A percentile compares a stretch with the other conserved stretches of the same genome.
These are phyloP conservation scores for Stenogyne calaminthoides DNA, from an alignment of 305 asterid genomes.

Conservation along the genomic window DNA sequence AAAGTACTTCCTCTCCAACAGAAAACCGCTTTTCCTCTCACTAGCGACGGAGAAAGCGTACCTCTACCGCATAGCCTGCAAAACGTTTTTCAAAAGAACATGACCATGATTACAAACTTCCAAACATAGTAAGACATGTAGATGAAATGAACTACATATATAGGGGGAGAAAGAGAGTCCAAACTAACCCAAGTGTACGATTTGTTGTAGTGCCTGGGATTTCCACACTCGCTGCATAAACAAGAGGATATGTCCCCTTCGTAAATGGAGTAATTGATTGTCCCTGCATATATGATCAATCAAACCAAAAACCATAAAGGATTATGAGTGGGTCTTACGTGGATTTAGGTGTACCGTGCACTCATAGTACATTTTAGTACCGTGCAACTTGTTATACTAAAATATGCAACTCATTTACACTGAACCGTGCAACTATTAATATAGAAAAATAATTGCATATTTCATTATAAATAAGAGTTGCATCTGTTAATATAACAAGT, in stretches of 20 bases:
- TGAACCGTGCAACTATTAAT: too few relatives aligned
- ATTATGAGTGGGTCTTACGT: too few relatives aligned
- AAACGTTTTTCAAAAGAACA: not conserved
- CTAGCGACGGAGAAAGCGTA: conserved; percentile 45
- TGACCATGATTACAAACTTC: not conserved
- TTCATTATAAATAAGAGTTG: too few relatives aligned
- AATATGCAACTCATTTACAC: too few relatives aligned
- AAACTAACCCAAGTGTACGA: conserved; percentile 30
- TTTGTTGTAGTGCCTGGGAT: conserved; percentile 37
- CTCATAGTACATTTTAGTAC: too few relatives aligned
- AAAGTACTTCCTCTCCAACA: conserved; percentile 26
- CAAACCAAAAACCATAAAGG: not conserved
- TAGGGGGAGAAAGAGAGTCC: not conserved
- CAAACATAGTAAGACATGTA: not conserved
- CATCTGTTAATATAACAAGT: too few relatives aligned
- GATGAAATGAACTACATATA: not conserved
- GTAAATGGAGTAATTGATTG: conserved; percentile 41
- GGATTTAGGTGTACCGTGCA: too few relatives aligned
- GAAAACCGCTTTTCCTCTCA: conserved; percentile 46
- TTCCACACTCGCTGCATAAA: conserved; percentile 44
- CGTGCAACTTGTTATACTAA: too few relatives aligned
- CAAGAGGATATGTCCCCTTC: conserved; percentile 35
- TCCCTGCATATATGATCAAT: conserved; percentile 32
- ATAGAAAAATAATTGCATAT: too few relatives aligned
- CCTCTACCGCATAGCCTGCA: conserved; percentile 39